Evolutionary conservation across 2,329 filamentous ascomycete genomes (phyloP), one percentile per base, ranked within the genome.

Genomic region (Arthrobotrys pseudoclavata): DNA sequence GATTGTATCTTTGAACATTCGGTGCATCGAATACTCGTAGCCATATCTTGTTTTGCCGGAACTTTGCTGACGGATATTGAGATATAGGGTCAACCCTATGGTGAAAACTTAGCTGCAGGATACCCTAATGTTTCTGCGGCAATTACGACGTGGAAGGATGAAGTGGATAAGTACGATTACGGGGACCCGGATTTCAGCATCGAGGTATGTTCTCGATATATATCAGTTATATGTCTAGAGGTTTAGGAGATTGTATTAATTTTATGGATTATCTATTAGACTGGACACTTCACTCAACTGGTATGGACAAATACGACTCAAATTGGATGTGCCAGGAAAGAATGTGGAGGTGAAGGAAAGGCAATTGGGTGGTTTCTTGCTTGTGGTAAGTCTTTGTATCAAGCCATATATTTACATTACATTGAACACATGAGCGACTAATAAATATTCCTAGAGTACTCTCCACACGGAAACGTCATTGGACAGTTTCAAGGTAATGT

Each of bases 241-340:
- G 15, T 18, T 13, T 42, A 3, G 10, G 42, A 18, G 1, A 3
- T 2, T 45, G 22, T 52, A 29, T 29, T 71, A 24, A 63, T 20
- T 1, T 34, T 40, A 24, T 10, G 15, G 40, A 31, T 24, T 12
- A 3, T 57, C n/a, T 40, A 31, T 15, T 31, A 77, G 74, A 80
- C 80, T 10, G 93, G 92, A 69, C 92, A 94, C 84, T 92, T 93
- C 84, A 88, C 89, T 63, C 91, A 94, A 85, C 85, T 94, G 31
- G 87, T 94, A 74, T 94, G 92, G 92, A 88, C 88, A 82, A 84
- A 80, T 24, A 89, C 90, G 70, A 87, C 84, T 18, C 80, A 86
- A 45, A 85, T 94, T 66, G 92, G 90, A 80, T 94, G 92, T 83
- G 86, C 86, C 63, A 88, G 75, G 29, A 79, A 69, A n/a, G 64